Evolutionary conservation across 2,329 filamentous ascomycete genomes (phyloP).

Genomic region (Arthrobotrys entomopaga): DNA sequence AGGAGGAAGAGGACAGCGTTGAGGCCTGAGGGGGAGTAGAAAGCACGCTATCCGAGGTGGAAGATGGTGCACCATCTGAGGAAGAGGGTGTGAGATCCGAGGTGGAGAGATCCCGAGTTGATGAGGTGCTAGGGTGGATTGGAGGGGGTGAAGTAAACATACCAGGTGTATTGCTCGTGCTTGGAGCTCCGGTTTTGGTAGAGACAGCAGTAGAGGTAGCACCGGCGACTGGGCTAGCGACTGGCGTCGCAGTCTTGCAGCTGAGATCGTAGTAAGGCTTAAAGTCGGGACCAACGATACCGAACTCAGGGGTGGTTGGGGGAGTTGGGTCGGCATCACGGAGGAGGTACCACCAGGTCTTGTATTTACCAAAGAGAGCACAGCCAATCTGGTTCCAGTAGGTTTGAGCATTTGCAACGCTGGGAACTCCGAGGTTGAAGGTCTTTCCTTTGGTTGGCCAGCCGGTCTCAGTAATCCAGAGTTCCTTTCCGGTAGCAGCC

Average conservation of each 20-base stretch:
- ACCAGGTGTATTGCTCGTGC: constrained; percentile 30
- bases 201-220: constrained; percentile 1
- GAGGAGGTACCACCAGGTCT: constrained; percentile 81
- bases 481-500: constrained; percentile 71
- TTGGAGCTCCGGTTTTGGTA: constrained; percentile 23
- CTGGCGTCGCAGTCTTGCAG: constrained; percentile 64
- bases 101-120: background rate
- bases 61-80: background rate
- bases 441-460: constrained; percentile 79
- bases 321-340: constrained; percentile 72
- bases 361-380: constrained; percentile 70
- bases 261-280: constrained; percentile 72
- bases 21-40: background rate
- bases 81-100: constrained; percentile 4
- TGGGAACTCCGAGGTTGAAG: constrained; percentile 72
- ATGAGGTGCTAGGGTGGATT: background rate
- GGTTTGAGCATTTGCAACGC: constrained; percentile 74
- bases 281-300: constrained; percentile 70
- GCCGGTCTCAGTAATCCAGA: constrained; percentile 90
- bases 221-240: constrained; percentile 40
- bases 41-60: constrained; percentile 7
- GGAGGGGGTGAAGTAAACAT: constrained; percentile 23
- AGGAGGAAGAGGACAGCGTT: background rate
- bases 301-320: constrained; percentile 74
- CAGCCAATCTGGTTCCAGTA: constrained; percentile 86